Evolutionary conservation across 139 green algal species (phyloP), one percentile per base, ranked within the genome.

Genomic region (Zygnema cylindricum): DNA sequence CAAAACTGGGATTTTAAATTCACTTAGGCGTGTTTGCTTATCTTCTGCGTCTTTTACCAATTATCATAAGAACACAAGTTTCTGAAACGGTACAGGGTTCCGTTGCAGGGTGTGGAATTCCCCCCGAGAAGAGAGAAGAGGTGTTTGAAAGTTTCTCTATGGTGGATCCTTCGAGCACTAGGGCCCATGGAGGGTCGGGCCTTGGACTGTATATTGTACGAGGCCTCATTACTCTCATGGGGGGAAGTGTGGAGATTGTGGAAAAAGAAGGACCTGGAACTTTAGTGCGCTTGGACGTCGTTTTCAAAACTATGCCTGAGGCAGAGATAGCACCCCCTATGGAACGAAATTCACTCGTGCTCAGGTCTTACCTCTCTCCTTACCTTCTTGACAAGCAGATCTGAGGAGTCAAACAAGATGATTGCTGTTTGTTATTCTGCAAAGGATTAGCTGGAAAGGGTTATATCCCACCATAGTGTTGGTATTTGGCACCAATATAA

Each of bases 61-160:
- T n/a, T n/a, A n/a, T n/a, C n/a, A n/a, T n/a, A n/a, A n/a, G n/a
- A n/a, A n/a, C n/a, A n/a, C n/a, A n/a, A n/a, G n/a, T n/a, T n/a
- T n/a, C n/a, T n/a, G n/a, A n/a, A n/a, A n/a, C n/a, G n/a, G n/a
- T n/a, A n/a, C n/a, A n/a, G n/a, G 73, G 73, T 43, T 76, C 43
- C 16, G n/a, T 43, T 21, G 33, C 81, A 85, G 85, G 71, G 16
- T 85, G 85, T 43, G 85, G 85, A 54, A 85, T 85, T n/a, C 36
- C 85, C 22, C 23, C 39, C 35, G 88, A 92, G 39, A 88, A 87
- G 76, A n/a, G 88, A 0, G 88, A 92, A 83, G 1, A 33, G 25
- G 84, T 92, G 16, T 92, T 92, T 91, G 88, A 92, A 69, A 87
- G 35, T 83, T 90, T 90, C 54, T 36, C 63, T 1, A 84, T 90